Conservation (phyloP, 257 asterid species). For the Ehretia macrophylla region DNA sequence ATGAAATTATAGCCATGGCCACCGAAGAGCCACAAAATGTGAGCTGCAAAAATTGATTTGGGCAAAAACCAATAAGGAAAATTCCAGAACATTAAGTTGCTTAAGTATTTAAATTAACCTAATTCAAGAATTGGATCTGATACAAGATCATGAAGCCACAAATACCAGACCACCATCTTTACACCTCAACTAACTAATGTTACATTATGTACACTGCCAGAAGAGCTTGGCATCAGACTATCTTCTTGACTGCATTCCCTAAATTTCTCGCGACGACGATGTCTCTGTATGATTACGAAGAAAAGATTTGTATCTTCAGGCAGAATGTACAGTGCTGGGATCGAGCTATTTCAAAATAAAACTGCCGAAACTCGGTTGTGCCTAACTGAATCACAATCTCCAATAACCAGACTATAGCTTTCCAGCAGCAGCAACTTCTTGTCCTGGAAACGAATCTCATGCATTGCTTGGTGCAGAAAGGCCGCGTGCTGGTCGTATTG, state of each 20-base stretch:
- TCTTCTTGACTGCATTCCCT: no score
- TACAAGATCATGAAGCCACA: slow-evolving; percentile 16
- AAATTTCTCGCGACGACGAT: no score
- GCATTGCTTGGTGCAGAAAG: slow-evolving; percentile 18
- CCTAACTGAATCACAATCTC: slow-evolving; percentile 22
- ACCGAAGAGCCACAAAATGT: no score
- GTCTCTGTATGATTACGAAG: slow-evolving; percentile 29
- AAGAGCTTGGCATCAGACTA: slow-evolving; percentile 12
- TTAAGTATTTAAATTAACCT: slow-evolving; percentile 13
- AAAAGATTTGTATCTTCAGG: slow-evolving; percentile 23
- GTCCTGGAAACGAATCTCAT: slow-evolving; percentile 19
- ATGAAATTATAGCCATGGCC: no score
- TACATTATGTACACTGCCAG: slow-evolving; percentile 36
- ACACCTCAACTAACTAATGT: slow-evolving; percentile 32
- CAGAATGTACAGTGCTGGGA: slow-evolving; percentile 29
- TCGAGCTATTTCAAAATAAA: slow-evolving; percentile 9
- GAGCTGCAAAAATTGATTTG: slow-evolving; percentile 3
- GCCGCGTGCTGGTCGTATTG: slow-evolving; percentile 32
- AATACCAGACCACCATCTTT: slow-evolving; percentile 29
- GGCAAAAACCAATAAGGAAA: slow-evolving; percentile 3
- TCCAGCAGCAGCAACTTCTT: slow-evolving; percentile 4
- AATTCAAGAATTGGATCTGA: slow-evolving; percentile 19
- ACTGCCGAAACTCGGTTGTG: not conserved
- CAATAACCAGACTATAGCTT: slow-evolving; percentile 10
- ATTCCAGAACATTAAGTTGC: not conserved